Conservation (phyloP, 2,329 filamentous ascomycete genomes). For the Cladosporium cucumerinum region DNA sequence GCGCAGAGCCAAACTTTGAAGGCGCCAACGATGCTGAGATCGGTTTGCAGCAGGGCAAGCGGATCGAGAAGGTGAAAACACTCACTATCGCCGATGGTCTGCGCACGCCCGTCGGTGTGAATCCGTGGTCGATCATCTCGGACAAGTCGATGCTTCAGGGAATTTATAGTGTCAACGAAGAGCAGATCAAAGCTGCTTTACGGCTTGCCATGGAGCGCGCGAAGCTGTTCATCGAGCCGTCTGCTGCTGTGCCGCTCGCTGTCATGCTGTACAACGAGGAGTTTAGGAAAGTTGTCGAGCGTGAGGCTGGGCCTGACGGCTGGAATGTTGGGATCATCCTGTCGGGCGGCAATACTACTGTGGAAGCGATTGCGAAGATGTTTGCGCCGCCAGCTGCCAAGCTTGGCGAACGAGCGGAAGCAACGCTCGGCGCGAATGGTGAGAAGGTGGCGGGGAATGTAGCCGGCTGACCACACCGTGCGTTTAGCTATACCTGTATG, state of each 20-base stretch:
- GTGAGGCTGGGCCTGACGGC: conserved; percentile 64
- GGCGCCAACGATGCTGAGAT: conserved; percentile 77
- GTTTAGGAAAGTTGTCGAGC: conserved; percentile 66
- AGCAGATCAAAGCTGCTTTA: conserved; percentile 75
- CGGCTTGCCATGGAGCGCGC: conserved; percentile 74
- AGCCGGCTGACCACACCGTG: conserved; percentile 30
- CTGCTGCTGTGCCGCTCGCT: conserved; percentile 73
- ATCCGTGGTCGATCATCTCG: conserved; percentile 73
- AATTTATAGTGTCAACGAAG: conserved; percentile 71
- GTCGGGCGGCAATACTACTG: conserved; percentile 59
- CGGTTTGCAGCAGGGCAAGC: conserved; percentile 59
- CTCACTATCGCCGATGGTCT: conserved; percentile 84
- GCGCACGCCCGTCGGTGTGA: conserved; percentile 70
- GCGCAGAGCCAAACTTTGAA: conserved; percentile 74
- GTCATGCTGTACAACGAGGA: conserved; percentile 79
- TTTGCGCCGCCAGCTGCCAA: conserved; percentile 36
- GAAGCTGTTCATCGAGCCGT: conserved; percentile 87
- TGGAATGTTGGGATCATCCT: conserved; percentile 66
- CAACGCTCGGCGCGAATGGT: conserved; percentile 38
- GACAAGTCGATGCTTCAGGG: conserved; percentile 63
- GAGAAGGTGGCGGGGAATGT: conserved; percentile 42
- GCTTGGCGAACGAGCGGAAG: conserved; percentile 36
- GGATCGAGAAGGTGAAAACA: conserved; percentile 65
- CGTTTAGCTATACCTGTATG: too few relatives aligned
- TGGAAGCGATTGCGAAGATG: conserved; percentile 55